phyloP scores from a whole-genome alignment of 768 basidiomycete species.

The Pisolithus orientalis region DNA sequence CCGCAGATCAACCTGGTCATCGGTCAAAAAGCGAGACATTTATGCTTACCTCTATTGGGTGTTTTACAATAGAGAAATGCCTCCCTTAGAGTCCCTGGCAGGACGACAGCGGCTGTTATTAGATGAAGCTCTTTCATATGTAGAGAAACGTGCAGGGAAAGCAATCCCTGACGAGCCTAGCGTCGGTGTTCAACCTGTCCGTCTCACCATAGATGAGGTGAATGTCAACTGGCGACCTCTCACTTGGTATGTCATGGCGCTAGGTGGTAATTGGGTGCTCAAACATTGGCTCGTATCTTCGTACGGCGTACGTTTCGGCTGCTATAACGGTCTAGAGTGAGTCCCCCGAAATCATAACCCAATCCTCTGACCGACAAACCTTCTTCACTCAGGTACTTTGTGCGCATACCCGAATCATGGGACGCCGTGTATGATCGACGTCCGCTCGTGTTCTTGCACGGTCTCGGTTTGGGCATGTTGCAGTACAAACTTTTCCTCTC shows the following conservation, averaged over 20 bases:
- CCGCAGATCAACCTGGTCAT: constrained; percentile 64
- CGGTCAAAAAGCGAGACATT: constrained; percentile 57
- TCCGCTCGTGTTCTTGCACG: constrained; percentile 83
- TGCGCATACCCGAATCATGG: constrained; percentile 68
- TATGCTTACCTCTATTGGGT: constrained; percentile 80
- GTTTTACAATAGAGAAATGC: constrained; percentile 64
- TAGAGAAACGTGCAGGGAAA: constrained; percentile 70
- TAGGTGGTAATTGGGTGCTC: constrained; percentile 41
- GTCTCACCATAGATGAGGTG: constrained; percentile 75
- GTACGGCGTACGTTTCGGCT: constrained; percentile 39
- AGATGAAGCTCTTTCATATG: constrained; percentile 50
- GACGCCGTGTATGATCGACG: constrained; percentile 46
- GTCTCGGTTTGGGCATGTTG: constrained; percentile 76
- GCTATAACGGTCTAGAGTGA: constrained; percentile 66
- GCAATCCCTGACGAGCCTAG: constrained; percentile 56
- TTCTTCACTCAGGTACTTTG: constrained; percentile 50
- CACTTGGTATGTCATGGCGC: constrained; percentile 52
- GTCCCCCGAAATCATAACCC: constrained; percentile 14
- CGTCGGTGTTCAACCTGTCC: constrained; percentile 45
- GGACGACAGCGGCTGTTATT: constrained; percentile 42
- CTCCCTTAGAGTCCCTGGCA: constrained; percentile 42
- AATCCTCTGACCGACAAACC: neutral
- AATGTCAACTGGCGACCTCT: constrained; percentile 65
- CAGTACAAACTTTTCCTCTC: constrained; percentile 63
- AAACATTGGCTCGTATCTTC: constrained; percentile 37